Base-by-base conservation (phyloP, 495 filamentous ascomycete species). In the Barbatosphaeria neglecta region DNA sequence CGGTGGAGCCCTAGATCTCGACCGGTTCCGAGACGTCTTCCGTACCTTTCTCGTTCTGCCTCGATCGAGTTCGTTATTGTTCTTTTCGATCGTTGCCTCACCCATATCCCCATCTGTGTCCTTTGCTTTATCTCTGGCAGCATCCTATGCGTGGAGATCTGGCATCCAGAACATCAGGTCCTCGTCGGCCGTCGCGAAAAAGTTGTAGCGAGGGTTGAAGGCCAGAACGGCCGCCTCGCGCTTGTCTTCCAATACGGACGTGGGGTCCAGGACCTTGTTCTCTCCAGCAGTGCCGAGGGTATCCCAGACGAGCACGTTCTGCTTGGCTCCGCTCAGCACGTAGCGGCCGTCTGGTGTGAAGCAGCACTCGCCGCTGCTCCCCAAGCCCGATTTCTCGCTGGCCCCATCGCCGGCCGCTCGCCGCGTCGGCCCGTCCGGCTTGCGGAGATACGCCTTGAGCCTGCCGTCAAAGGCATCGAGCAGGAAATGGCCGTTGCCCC, bases 151-250 rank as follows among this genome's bases (percentile, higher is more conserved):
- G 59, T 86, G 74, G 45, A 73, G 68, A 66, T 89, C 85, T 16
- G 92, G 92, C 25, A 93, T 62, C 90, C 92, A 97, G 49, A 98
- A 87, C 40, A 92, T 67, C 46, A 90, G 70, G 50, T 96, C 90
- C 56, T 82, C 81, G 56, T 97, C 88, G 5, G 84, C 93, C 35
- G 80, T 88, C 15, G 84, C 88, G 50, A 95, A 69, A 72, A 96
- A 79, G 62, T 96, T 94, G 64, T 81, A 87, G 38, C 87, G 74
- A 6, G 87, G 93, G 64, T 95, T 97, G 59, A 85, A 90, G 38
- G 86, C 86, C 42, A 96, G 77, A 9, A 94, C 71, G 1, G 81
- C 81, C 8, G 80, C 79, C 54, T 78, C 75, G 27, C 77, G 76
- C 52, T 76, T 76, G 40, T 84, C 76, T 15, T 83, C 78, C 42